A percentile compares a stretch with the other conserved stretches of the same genome.
Conservation (phyloP, 2,329 filamentous ascomycete genomes). For the Fusarium pseudonygamai region DNA sequence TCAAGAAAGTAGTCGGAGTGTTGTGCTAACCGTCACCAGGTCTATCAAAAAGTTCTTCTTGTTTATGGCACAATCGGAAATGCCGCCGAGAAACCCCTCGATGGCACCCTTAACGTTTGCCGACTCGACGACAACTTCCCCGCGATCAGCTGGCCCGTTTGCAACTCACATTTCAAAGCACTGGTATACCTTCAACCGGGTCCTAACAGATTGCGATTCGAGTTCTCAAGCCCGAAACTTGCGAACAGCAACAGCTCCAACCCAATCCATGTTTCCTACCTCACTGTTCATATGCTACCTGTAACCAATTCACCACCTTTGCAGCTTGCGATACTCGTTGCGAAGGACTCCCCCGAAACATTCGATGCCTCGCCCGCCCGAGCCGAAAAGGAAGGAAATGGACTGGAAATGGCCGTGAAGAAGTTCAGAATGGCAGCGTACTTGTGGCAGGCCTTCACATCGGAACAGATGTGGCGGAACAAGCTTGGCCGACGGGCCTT, state of each 20-base stretch:
- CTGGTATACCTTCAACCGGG: constrained; percentile 91
- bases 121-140: constrained; percentile 90
- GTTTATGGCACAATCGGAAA: constrained; percentile 86
- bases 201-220: constrained; percentile 86
- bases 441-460: constrained; percentile 96
- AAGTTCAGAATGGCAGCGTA: constrained; percentile 97
- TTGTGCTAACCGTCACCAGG: constrained; percentile 61
- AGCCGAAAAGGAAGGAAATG: constrained; percentile 81
- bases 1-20: not conserved
- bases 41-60: constrained; percentile 89
- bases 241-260: constrained; percentile 73
- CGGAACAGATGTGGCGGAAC: constrained; percentile 94
- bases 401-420: constrained; percentile 78
- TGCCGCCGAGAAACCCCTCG: constrained; percentile 70
- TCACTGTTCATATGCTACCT: constrained; percentile 88
- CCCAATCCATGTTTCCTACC: constrained; percentile 79
- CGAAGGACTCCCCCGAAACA: constrained; percentile 85
- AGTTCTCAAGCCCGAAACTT: constrained; percentile 86
- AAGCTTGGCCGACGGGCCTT: constrained; percentile 87
- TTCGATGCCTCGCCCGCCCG: constrained; percentile 85
- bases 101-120: constrained; percentile 81
- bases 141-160: constrained; percentile 85
- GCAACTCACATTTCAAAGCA: constrained; percentile 89
- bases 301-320: constrained; percentile 81
- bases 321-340: constrained; percentile 87